Conservation (phyloP, 1,284 basidiomycete species). For the Marasmius oreades region DNA sequence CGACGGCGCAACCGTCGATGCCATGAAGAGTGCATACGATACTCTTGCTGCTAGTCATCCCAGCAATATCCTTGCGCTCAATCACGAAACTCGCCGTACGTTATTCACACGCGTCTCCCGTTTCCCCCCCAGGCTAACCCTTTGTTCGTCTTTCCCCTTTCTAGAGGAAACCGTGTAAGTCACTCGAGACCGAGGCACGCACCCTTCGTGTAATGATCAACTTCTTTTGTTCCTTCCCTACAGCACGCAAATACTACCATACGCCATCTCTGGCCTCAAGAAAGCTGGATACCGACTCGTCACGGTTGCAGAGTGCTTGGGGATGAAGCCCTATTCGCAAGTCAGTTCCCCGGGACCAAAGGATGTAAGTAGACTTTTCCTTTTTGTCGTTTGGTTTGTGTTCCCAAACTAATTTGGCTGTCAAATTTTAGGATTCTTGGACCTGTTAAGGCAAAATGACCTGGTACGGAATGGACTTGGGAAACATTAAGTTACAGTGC, state of each 20-base stretch:
- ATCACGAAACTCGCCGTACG: conserved; percentile 18
- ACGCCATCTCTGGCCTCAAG: background rate
- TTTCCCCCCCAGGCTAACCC: background rate
- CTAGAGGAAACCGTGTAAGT: background rate
- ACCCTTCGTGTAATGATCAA: too few relatives aligned
- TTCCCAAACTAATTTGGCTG: background rate
- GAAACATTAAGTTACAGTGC: too few relatives aligned
- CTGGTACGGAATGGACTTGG: background rate
- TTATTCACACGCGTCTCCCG: background rate
- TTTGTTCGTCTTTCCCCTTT: background rate
- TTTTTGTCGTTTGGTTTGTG: background rate
- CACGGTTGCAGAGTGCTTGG: conserved; percentile 27
- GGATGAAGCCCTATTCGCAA: conserved; percentile 16
- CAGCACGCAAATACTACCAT: background rate
- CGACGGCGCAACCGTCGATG: background rate
- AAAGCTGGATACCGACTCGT: conserved; percentile 22
- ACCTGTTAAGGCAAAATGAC: background rate
- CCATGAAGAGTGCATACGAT: background rate
- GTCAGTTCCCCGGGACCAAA: background rate
- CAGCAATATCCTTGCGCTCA: conserved; percentile 17
- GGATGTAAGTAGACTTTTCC: background rate
- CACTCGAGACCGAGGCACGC: too few relatives aligned
- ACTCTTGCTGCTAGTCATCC: background rate
- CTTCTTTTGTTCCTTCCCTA: background rate
- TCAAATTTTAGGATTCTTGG: background rate